A percentile compares a stretch with the other conserved stretches of the same genome.
Conservation (phyloP, 2,329 filamentous ascomycete genomes). For the Xylaria sp. region DNA sequence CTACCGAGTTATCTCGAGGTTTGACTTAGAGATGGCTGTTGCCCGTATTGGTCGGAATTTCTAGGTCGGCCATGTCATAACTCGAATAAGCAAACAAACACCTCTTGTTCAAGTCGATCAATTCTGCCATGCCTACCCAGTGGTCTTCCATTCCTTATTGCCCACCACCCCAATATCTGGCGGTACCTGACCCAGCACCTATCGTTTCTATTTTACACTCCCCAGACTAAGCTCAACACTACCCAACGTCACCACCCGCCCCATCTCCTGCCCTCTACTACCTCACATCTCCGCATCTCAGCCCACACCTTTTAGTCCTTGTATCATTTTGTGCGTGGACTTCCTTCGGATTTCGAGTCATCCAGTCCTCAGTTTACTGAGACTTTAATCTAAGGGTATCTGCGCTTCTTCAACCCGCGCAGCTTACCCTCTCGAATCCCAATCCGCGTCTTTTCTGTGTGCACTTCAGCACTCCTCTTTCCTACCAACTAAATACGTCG, state of each 20-base stretch:
- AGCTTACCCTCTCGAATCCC: not conserved
- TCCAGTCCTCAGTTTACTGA: not conserved
- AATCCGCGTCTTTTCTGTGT: not conserved
- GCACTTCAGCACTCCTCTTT: not conserved
- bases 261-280: not conserved
- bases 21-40: not conserved
- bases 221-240: not conserved
- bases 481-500: too few species aligned
- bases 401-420: not conserved
- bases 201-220: not conserved
- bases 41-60: not conserved
- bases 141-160: not conserved
- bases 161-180: not conserved
- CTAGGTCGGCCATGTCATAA: not conserved
- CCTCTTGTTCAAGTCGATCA: not conserved
- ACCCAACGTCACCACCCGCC: not conserved
- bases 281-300: not conserved
- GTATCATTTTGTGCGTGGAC: constrained; percentile 8
- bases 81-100: constrained; percentile 20
- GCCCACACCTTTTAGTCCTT: constrained; percentile 3
- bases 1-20: not conserved
- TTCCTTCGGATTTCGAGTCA: not conserved
- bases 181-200: not conserved
- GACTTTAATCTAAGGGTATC: not conserved
- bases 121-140: not conserved